Base-by-base conservation (phyloP, 768 basidiomycete species). In the Lentinula sp. region DNA sequence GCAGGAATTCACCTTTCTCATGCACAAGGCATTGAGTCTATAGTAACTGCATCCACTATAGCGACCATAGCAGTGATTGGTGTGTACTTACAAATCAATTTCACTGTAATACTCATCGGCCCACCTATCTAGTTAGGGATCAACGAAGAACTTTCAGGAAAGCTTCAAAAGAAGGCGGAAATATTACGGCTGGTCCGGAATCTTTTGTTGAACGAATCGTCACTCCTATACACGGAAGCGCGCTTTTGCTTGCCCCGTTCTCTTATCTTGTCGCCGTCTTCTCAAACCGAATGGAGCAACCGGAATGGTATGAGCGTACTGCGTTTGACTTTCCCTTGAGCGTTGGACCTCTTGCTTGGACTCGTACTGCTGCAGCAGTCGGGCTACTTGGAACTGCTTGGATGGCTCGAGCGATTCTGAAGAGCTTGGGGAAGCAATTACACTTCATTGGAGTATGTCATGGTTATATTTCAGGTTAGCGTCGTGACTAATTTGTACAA, bases 281-380 rank as follows among this genome's bases (percentile, higher is more conserved):
- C 5, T 40, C 68, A 28, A 75, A 74, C 57, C 61, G 66, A 8
- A 65, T 78, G 43, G 62, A 68, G 31, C 75, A 75, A 63, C 74
- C 75, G 4, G 59, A 65, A n/a, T 77, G 76, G 76, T 66, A 75
- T 67, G 46, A 28, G 15, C 66, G 52, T 52, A 65, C 66, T 8
- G 65, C 68, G 45, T 61, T 76, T 23, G 66, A 62, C 18, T 10
- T 62, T n/a, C 59, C 67, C 5, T 61, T 68, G 49, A 49, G 68
- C 13, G 37, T 72, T 58, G n/a, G 57, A 40, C 59, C n/a, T 57
- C 70, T 62, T 61, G 67, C 71, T 60, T 67, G 55, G 59, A 59
- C 68, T 5, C 61, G 71, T 53, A 70, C 70, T 37, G 63, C 50
- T 4, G 62, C 52, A 5, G 75, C 73, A 34, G 64, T 68, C 28